Conservation (phyloP, 192 early-diverging fungal genomes). For the Umbelopsis sp. region DNA sequence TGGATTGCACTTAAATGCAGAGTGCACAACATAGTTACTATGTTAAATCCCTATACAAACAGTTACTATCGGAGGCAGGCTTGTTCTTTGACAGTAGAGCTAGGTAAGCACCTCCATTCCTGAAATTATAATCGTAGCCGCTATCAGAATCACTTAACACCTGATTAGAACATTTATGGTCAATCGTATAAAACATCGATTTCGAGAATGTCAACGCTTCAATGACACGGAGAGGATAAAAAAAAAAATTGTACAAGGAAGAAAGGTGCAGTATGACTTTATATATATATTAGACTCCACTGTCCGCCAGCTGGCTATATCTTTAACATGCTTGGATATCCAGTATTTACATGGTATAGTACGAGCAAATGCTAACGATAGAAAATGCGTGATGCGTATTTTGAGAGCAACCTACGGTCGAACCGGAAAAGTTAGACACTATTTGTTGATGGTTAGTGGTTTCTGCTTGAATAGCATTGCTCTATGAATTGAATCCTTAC, state of each 20-base stretch:
- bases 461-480: background rate
- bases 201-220: slow-evolving; percentile 26
- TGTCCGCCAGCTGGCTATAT: background rate
- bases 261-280: slow-evolving; percentile 21
- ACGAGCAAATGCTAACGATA: slow-evolving; percentile 26
- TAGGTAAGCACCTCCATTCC: slow-evolving; percentile 6
- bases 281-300: background rate
- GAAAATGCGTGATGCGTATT: slow-evolving; percentile 28
- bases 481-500: background rate
- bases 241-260: slow-evolving; percentile 29
- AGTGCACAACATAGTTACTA: slow-evolving; percentile 2
- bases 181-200: slow-evolving; percentile 22
- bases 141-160: background rate
- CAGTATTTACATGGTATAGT: slow-evolving; percentile 33
- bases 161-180: slow-evolving; percentile 24
- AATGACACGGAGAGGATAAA: slow-evolving; percentile 23
- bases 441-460: slow-evolving; percentile 28
- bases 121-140: background rate
- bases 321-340: no score
- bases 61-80: slow-evolving; percentile 18
- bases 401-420: slow-evolving; percentile 33
- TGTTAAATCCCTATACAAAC: slow-evolving; percentile 31
- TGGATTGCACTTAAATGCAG: background rate
- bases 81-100: slow-evolving; percentile 40
- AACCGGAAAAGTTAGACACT: slow-evolving; percentile 31